Percentiles rank a stretch among this genome's conserved stretches.
phyloP scores from a whole-genome alignment of 176 grass and related monocot genomes.

The Rhynchospora tenuis region DNA sequence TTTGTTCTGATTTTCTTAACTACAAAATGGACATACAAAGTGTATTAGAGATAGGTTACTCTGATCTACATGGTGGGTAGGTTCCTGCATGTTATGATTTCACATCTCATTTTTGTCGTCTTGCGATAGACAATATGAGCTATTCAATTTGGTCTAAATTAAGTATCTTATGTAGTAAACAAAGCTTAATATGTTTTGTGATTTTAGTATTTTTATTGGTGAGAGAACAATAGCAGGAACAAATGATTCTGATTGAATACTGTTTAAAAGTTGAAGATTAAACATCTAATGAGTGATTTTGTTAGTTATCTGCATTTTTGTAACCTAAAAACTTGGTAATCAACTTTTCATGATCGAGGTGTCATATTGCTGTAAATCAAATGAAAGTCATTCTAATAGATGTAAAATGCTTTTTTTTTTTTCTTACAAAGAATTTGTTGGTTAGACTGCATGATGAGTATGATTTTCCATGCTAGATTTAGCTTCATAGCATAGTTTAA shows the following conservation, averaged over 20 bases:
- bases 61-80: not conserved
- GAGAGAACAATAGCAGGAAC: not conserved
- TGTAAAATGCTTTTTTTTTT: not conserved
- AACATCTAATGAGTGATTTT: not conserved
- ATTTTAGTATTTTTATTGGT: not conserved
- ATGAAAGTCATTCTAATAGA: not conserved
- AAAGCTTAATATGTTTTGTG: not conserved
- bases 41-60: not conserved
- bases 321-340: not conserved
- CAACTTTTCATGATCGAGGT: not conserved
- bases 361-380: not conserved
- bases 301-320: not conserved
- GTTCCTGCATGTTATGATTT: not conserved
- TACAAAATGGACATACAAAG: not conserved
- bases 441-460: not conserved
- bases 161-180: not conserved
- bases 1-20: not conserved
- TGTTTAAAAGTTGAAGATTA: not conserved
- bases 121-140: not conserved
- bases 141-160: not conserved
- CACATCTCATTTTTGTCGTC: not conserved
- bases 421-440: not conserved
- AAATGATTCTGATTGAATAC: not conserved
- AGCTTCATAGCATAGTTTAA: not conserved
- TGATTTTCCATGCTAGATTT: not conserved